These are phyloP conservation scores for Ceratobasidium sp. DNA, from an alignment of 1,284 basidiomycete species.

Conservation along the genomic window DNA sequence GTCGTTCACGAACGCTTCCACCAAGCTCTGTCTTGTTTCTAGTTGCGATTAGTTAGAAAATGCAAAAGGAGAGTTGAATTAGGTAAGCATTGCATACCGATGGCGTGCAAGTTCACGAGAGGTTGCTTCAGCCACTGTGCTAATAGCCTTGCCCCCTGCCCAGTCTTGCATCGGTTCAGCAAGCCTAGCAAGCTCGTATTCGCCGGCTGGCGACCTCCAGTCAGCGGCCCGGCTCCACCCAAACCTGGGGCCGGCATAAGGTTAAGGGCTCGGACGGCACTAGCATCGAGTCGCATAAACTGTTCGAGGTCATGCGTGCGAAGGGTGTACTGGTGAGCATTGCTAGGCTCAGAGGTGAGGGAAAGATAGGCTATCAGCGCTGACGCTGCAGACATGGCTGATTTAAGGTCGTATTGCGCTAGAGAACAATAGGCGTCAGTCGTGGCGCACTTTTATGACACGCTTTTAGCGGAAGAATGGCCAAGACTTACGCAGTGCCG, in stretches of 20 bases:
- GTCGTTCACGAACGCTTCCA: conserved; percentile 89
- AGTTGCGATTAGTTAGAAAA: conserved; percentile 10
- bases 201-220: conserved; percentile 60
- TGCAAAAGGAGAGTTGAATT: conserved; percentile 22
- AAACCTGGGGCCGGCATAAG: conserved; percentile 76
- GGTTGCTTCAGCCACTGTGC: conserved; percentile 98
- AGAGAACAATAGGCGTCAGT: conserved; percentile 1
- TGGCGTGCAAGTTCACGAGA: conserved; percentile 93
- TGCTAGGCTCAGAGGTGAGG: conserved; percentile 84
- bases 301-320: conserved; percentile 92
- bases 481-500: conserved; percentile 64
- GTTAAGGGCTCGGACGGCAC: conserved; percentile 91
- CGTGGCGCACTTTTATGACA: too few relatives aligned
- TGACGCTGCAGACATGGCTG: conserved; percentile 83
- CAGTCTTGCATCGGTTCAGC: conserved; percentile 96
- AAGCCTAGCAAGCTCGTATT: conserved; percentile 92
- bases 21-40: conserved; percentile 89
- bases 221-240: conserved; percentile 53
- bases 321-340: conserved; percentile 86
- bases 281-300: conserved; percentile 96
- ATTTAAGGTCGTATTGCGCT: conserved; percentile 86
- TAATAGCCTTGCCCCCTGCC: conserved; percentile 92
- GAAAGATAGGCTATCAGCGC: conserved; percentile 89
- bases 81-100: conserved; percentile 68
- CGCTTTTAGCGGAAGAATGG: conserved; percentile 51